Base-by-base conservation (phyloP, 164 flowering plant genomes). In the Piper betle region DNA sequence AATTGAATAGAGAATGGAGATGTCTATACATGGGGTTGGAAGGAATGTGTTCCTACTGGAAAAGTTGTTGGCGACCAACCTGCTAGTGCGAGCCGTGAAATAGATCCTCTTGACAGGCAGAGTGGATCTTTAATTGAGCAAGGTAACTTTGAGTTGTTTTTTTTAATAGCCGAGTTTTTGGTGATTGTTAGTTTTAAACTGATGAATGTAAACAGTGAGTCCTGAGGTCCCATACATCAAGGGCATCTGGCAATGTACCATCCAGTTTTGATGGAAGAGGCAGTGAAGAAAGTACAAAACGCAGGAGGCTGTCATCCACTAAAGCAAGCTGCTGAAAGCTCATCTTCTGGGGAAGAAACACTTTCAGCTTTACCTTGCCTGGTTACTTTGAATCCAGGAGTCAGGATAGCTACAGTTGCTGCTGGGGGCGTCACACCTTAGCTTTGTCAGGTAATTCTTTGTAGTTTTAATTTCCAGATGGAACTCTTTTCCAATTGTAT, bases 21-120 rank as follows among this genome's bases (percentile, higher is more conserved):
- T 70, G 97, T 91, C 64, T 91, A 87, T 67, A 91, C 97, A 5
- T 94, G 99, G 99, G 99, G 97, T 50, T 94, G 99, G 99, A 91
- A 87, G 71, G 99, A 94, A 68, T 94, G 97, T 74, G 77, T 94
- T 40, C 99, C 99, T 16, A 82, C 96, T 59, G 99, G 96, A 25
- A 91, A 82, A 75, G 78, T 89, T 4, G 62, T 84, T 15, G 89
- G 81, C 53, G 95, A 86, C 53, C 74, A 78, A 43, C 59, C 87
- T 16, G 6, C 55, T 0, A 79, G 74, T 3, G 74, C 59, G 66
- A 64, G 25, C 40, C 25, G 60, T 56, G 92, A 84, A 55, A 85
- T 76, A 68, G 93, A 85, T 71, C 62, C 38, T 38, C 39, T 39
- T 53, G 88, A 87, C 54, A 71, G 73, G 66, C 84, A 81, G 37